phyloP scores from a whole-genome alignment of 306 rosid genomes.

The Fragaria iinumae region DNA sequence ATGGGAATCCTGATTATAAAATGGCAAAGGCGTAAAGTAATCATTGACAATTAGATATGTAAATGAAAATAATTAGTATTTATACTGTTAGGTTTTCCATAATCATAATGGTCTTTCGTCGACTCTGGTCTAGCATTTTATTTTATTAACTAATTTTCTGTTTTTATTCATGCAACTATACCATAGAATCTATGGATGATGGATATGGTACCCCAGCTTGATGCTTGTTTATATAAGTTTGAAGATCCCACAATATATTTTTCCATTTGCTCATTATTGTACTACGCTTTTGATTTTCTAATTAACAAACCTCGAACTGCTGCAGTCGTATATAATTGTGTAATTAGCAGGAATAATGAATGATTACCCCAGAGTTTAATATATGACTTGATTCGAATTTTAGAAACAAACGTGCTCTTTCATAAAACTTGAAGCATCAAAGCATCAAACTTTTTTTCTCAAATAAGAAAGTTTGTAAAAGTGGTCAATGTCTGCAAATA shows the following conservation, averaged over 20 bases:
- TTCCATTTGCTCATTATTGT: background rate
- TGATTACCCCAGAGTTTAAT: background rate
- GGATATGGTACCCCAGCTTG: constrained; percentile 9
- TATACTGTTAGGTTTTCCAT: background rate
- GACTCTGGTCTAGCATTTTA: background rate
- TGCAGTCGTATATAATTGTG: background rate
- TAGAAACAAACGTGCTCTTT: background rate
- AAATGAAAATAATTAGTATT: background rate
- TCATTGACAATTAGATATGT: background rate
- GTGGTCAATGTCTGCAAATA: constrained; percentile 9
- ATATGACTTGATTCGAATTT: background rate
- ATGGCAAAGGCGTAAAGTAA: background rate
- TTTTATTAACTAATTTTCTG: background rate
- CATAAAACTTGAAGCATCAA: constrained; percentile 1
- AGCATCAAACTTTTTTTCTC: background rate
- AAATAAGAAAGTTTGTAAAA: background rate
- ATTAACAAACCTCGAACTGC: background rate
- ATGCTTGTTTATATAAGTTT: background rate
- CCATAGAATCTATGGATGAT: background rate
- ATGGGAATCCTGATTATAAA: background rate
- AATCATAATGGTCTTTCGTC: background rate
- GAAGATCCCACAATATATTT: background rate
- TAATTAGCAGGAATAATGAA: background rate
- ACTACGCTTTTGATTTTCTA: background rate
- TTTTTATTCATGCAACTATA: background rate